Evolutionary conservation across 345 rosid species (phyloP).

Genomic region (Syzygium jambos): DNA sequence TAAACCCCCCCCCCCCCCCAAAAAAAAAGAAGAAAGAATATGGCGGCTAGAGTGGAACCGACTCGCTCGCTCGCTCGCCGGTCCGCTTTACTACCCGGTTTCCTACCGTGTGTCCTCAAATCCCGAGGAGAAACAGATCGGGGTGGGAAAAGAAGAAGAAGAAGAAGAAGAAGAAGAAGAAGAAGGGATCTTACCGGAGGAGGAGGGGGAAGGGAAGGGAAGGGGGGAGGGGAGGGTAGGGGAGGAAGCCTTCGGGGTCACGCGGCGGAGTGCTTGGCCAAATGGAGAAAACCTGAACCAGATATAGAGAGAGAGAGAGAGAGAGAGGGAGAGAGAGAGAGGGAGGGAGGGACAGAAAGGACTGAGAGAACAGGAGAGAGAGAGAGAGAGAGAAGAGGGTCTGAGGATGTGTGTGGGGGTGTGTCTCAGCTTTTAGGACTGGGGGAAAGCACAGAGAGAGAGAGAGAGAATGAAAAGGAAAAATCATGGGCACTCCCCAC

Average conservation of each 20-base stretch:
- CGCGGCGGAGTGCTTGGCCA: neutral
- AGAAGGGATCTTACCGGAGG: neutral
- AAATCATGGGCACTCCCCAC: neutral
- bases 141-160: neutral
- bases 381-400: neutral
- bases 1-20: no score
- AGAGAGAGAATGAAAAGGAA: neutral
- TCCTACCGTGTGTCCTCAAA: neutral
- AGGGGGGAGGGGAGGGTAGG: neutral
- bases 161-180: neutral
- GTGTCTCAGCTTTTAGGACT: neutral
- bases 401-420: neutral
- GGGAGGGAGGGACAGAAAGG: neutral
- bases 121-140: neutral
- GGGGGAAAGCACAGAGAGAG: neutral
- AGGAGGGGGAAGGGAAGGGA: neutral
- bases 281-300: neutral
- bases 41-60: no score
- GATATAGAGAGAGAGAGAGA: neutral
- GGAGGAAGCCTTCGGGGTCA: neutral
- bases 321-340: neutral
- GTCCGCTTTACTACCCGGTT: no score
- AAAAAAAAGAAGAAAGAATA: no score
- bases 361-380: neutral
- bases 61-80: no score